Conservation (phyloP, 2,329 filamentous ascomycete genomes). For the Alternaria rosae region DNA sequence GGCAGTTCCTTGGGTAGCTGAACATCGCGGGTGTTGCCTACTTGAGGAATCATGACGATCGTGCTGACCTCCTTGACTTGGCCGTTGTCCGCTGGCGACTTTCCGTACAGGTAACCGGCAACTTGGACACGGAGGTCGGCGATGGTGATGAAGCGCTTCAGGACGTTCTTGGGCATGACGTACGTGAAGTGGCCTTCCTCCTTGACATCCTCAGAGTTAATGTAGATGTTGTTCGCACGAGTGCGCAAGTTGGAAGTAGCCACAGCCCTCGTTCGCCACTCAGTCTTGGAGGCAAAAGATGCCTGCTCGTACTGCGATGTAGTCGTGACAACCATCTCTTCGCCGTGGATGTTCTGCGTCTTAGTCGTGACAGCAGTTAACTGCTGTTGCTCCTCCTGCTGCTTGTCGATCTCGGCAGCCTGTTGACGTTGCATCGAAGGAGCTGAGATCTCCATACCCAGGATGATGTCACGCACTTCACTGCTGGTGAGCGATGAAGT, state of each 20-base stretch:
- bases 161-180: slow-evolving; percentile 98
- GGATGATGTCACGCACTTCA: slow-evolving; percentile 96
- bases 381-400: slow-evolving; percentile 95
- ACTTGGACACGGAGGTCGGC: slow-evolving; percentile 96
- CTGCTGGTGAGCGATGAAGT: slow-evolving; percentile 94
- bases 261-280: slow-evolving; percentile 96
- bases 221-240: slow-evolving; percentile 97
- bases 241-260: slow-evolving; percentile 95
- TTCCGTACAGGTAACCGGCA: slow-evolving; percentile 92
- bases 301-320: slow-evolving; percentile 98
- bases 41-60: slow-evolving; percentile 97
- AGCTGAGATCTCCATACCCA: slow-evolving; percentile 99
- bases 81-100: slow-evolving; percentile 90
- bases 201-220: slow-evolving; percentile 92
- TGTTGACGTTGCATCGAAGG: slow-evolving; percentile 98
- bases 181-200: slow-evolving; percentile 90
- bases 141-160: slow-evolving; percentile 98
- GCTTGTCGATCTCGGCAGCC: slow-evolving; percentile 98
- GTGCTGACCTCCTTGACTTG: slow-evolving; percentile 97
- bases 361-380: slow-evolving; percentile 97
- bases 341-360: slow-evolving; percentile 95
- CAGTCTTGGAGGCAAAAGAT: slow-evolving; percentile 97
- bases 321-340: slow-evolving; percentile 97
- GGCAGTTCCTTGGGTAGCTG: slow-evolving; percentile 90
- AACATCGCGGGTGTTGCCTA: slow-evolving; percentile 89